Percentiles rank a stretch among this genome's conserved stretches.
Conservation (phyloP, 177 flowering plant genomes). For the Telopea speciosissima region DNA sequence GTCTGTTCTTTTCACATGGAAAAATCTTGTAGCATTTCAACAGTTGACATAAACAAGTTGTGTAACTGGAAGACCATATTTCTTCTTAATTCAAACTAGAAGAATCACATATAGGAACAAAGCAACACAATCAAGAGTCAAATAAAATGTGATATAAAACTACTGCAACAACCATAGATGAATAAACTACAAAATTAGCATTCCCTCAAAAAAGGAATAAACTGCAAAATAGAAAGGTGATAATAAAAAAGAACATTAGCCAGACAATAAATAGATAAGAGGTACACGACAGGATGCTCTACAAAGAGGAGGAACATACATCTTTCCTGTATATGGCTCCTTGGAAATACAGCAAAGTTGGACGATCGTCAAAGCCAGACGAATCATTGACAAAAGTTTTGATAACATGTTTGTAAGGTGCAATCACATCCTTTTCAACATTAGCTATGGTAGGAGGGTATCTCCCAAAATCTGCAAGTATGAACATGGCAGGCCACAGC, state of each 20-base stretch:
- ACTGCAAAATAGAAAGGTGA: neutral
- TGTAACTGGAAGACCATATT: neutral
- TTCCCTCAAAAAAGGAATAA: neutral
- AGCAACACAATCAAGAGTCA: neutral
- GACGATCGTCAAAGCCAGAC: slow-evolving; percentile 58
- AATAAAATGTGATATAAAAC: neutral
- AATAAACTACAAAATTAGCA: too few relatives aligned
- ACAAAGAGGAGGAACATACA: slow-evolving; percentile 41
- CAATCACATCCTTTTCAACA: slow-evolving; percentile 89
- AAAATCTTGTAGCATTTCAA: too few relatives aligned
- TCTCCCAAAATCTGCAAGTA: slow-evolving; percentile 91
- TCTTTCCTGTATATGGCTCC: slow-evolving; percentile 95
- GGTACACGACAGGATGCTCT: neutral
- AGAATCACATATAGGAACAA: too few relatives aligned
- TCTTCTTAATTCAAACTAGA: neutral
- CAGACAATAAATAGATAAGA: neutral
- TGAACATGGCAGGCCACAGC: slow-evolving; percentile 74
- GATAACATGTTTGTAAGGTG: slow-evolving; percentile 83
- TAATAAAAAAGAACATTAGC: neutral
- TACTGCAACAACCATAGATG: neutral
- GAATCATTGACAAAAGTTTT: slow-evolving; percentile 43
- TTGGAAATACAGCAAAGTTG: slow-evolving; percentile 78
- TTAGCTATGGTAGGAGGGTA: slow-evolving; percentile 79
- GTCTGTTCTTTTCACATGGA: too few relatives aligned
- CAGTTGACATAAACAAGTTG: neutral